phyloP scores from a whole-genome alignment of 805 yeast genomes.

The Candida coleopterorum region DNA sequence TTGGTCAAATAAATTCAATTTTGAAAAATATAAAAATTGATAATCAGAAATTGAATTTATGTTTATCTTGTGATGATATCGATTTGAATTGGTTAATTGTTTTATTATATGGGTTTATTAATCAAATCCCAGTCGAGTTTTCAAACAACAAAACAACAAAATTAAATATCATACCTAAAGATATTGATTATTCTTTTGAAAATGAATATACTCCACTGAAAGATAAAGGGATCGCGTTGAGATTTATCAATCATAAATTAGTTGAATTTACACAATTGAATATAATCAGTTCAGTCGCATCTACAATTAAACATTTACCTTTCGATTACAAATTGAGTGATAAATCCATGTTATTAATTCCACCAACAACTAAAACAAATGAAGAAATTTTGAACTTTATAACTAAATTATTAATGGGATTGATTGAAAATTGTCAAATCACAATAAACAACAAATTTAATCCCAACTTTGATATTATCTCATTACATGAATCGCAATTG shows the following conservation, averaged over 20 bases:
- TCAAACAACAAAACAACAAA: slow-evolving; percentile 2
- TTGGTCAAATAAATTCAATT: slow-evolving; percentile 1
- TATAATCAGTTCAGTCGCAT: slow-evolving; percentile 49
- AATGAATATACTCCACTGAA: slow-evolving; percentile 29
- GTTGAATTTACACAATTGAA: slow-evolving; percentile 45
- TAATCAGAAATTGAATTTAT: neutral
- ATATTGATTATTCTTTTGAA: slow-evolving; percentile 12
- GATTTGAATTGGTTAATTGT: slow-evolving; percentile 8
- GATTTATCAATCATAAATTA: slow-evolving; percentile 6
- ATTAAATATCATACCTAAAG: neutral
- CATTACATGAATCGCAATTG: slow-evolving; percentile 5
- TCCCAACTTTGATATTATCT: slow-evolving; percentile 1
- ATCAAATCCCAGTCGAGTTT: slow-evolving; percentile 37
- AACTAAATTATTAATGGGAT: slow-evolving; percentile 35
- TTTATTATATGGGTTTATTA: slow-evolving; percentile 36
- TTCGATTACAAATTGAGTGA: slow-evolving; percentile 27
- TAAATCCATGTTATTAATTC: slow-evolving; percentile 17
- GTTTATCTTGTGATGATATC: neutral
- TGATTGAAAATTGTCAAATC: slow-evolving; percentile 18
- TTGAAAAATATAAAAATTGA: neutral
- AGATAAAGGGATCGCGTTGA: slow-evolving; percentile 35
- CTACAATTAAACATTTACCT: slow-evolving; percentile 46
- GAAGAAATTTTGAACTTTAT: slow-evolving; percentile 27
- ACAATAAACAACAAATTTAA: neutral
- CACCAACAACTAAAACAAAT: slow-evolving; percentile 9